Base-by-base conservation (phyloP, 352 stramenopile genomes). In the Phytopythium mirpurense region DNA sequence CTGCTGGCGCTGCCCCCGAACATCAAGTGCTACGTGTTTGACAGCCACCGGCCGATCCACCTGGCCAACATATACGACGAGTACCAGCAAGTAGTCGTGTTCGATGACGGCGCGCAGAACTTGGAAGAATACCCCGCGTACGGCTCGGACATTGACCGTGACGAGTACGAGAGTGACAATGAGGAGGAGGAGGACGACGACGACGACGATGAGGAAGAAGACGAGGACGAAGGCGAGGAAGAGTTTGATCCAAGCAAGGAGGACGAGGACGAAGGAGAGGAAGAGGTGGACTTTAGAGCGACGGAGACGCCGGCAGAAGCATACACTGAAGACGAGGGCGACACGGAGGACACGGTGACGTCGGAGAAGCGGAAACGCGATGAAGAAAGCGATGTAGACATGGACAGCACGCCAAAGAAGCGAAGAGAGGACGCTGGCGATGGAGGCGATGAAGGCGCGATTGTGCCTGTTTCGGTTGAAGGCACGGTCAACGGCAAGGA, bases 41-140 rank as follows among this genome's bases (percentile, higher is more conserved):
- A 99, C 74, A 96, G 81, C 56, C 93, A 98, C 63, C 78, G 95
- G 2, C 96, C 96, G 10, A 88, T 98, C 43, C 95, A 99, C 72
- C 82, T 99, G 58, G 84, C 92, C 14, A 99, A 99, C 70, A 86
- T 98, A 26, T 96, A 99, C 71, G 77, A 93, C 38, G 58, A 73
- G 23, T 69, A 76, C 50, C 75, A 88, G 58, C 83, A 89, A 55
- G 68, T 94, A 43, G 74, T 92, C 2, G 71, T 94, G 27, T 92
- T 94, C 62, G 83, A 94, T 27, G 83, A 94, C 46, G 83, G 79
- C 9, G 75, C 79, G 11, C 63, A 90, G 52, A 52, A 54, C 14
- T 54, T 89, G 21, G 83, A 90, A 5, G 82, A 90, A 36, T 92
- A 88, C 55, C 82, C 83, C 23, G 73, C 86, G 16, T 94, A 95